Evolutionary conservation across 179 eudicot genomes (phyloP).

Genomic region (Beta macrorhiza): DNA sequence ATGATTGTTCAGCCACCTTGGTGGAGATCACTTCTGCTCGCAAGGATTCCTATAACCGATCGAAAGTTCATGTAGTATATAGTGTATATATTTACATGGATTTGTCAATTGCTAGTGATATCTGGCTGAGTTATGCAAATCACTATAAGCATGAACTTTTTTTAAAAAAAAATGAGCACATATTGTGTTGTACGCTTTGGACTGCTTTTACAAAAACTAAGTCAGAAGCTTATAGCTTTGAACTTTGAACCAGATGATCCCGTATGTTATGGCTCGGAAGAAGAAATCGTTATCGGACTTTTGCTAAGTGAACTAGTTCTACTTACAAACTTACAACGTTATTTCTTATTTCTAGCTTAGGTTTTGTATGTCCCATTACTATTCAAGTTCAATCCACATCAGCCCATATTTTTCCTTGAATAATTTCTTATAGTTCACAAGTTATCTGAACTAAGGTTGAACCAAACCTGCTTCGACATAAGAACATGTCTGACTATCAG

Average conservation of each 20-base stretch:
- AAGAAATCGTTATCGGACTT: not conserved
- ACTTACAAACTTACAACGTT: not conserved
- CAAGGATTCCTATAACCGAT: constrained; percentile 61
- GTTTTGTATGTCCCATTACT: not conserved
- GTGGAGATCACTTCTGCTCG: constrained; percentile 71
- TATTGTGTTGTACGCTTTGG: constrained; percentile 9
- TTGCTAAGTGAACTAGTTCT: not conserved
- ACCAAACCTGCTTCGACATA: not conserved
- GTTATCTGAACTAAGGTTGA: not conserved
- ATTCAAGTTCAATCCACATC: not conserved
- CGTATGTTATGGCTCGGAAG: not conserved
- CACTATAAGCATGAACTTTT: not conserved
- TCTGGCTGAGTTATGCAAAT: not conserved
- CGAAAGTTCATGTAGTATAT: constrained; percentile 46
- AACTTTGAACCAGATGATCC: not conserved
- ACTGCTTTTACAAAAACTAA: not conserved
- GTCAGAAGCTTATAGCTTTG: not conserved
- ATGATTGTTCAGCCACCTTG: constrained; percentile 38
- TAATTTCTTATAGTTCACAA: not conserved
- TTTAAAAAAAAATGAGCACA: not conserved
- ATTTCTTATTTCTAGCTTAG: not conserved
- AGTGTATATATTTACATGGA: not conserved
- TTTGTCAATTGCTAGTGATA: not conserved
- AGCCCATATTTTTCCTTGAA: not conserved
- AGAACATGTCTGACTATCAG: not conserved